phyloP scores from a whole-genome alignment of 306 rosid genomes.

The Coriaria nepalensis region DNA sequence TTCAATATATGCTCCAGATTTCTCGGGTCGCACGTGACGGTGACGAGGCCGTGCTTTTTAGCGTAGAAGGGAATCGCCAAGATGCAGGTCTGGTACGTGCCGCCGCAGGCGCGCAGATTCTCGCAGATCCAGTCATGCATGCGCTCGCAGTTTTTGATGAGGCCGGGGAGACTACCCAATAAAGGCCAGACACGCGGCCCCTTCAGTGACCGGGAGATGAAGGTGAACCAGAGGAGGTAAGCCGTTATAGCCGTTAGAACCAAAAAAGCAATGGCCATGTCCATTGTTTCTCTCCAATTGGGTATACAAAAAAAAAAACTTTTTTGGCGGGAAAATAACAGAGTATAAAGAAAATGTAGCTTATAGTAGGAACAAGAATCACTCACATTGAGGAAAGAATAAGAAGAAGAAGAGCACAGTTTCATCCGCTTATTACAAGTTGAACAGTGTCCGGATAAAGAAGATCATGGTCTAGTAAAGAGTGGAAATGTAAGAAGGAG shows the following conservation, averaged over 20 bases:
- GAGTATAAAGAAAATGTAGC: neutral
- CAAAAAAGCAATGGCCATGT: constrained; percentile 47
- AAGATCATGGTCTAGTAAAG: too few relatives aligned
- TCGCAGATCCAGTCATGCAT: constrained; percentile 93
- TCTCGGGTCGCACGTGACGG: constrained; percentile 90
- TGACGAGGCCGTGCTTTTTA: constrained; percentile 83
- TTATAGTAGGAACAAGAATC: neutral
- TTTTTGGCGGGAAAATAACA: constrained; percentile 6
- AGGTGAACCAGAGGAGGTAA: constrained; percentile 68
- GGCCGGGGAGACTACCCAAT: constrained; percentile 77
- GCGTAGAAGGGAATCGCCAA: constrained; percentile 84
- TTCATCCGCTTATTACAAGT: too few relatives aligned
- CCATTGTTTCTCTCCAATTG: constrained; percentile 29
- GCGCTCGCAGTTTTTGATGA: constrained; percentile 69
- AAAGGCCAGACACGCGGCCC: constrained; percentile 93
- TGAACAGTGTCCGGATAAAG: neutral
- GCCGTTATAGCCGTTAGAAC: constrained; percentile 60
- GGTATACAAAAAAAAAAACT: constrained; percentile 5
- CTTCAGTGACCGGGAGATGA: constrained; percentile 70
- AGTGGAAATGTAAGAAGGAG: neutral
- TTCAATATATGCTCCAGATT: constrained; percentile 79
- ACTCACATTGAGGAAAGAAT: neutral
- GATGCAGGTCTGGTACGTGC: constrained; percentile 98
- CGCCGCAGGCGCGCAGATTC: constrained; percentile 81
- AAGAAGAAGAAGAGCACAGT: too few relatives aligned